Evolutionary conservation across 257 asterid genomes (phyloP).

Genomic region (Petrea volubilis): DNA sequence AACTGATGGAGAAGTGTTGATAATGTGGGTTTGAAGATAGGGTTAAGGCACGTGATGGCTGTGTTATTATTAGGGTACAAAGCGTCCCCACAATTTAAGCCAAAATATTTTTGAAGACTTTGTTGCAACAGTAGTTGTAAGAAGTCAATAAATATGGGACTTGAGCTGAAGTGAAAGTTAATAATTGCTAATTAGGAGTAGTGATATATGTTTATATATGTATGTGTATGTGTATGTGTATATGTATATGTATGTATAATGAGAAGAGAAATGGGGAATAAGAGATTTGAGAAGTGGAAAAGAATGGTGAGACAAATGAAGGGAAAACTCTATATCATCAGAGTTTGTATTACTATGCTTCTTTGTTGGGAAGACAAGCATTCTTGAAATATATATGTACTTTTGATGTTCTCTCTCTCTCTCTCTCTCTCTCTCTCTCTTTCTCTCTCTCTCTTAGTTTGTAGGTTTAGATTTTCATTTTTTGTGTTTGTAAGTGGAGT

Average conservation of each 20-base stretch:
- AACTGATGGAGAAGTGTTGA: conserved; percentile 7
- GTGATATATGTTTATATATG: too few species aligned
- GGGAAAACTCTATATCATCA: conserved; percentile 44
- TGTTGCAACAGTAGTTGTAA: conserved; percentile 8
- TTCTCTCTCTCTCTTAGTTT: background rate
- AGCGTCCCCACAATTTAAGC: conserved; percentile 44
- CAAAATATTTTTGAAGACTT: background rate
- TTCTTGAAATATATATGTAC: conserved; percentile 19
- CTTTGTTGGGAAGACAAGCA: conserved; percentile 38
- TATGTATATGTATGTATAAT: too few species aligned
- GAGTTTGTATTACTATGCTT: conserved; percentile 55
- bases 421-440: background rate
- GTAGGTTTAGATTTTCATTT: background rate
- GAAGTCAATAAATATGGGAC: conserved; percentile 21
- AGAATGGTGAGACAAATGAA: conserved; percentile 45
- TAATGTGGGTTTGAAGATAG: conserved; percentile 32
- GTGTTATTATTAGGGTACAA: conserved; percentile 40
- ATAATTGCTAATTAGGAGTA: too few species aligned
- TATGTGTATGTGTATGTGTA: too few species aligned
- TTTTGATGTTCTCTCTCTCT: background rate
- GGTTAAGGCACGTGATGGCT: conserved; percentile 41
- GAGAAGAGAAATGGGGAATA: conserved; percentile 20
- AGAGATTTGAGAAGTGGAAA: conserved; percentile 41
- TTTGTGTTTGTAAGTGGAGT: background rate
- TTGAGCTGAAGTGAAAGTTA: conserved; percentile 2